Evolutionary conservation across 2,329 filamentous ascomycete genomes (phyloP).

Genomic region (Fusarium pseudocircinatum): DNA sequence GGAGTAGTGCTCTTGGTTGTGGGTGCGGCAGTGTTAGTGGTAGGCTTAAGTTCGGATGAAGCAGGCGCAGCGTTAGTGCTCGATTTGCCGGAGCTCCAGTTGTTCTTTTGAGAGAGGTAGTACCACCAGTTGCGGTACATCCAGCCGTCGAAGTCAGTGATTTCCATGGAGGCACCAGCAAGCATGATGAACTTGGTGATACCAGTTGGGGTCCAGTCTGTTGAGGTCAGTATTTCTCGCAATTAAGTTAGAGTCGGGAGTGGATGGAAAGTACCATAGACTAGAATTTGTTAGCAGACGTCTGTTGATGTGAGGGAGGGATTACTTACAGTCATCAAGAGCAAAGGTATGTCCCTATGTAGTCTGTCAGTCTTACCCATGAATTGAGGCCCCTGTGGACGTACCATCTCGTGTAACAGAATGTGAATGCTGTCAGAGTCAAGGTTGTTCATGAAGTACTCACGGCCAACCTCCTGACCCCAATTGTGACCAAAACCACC

Average conservation of each 20-base stretch:
- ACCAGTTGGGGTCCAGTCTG: slow-evolving; percentile 56
- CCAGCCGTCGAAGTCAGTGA: slow-evolving; percentile 60
- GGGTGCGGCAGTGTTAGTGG: background rate
- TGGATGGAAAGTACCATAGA: slow-evolving; percentile 18
- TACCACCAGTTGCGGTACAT: slow-evolving; percentile 60
- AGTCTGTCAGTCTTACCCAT: background rate
- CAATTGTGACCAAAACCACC: slow-evolving; percentile 58
- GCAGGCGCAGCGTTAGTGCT: background rate
- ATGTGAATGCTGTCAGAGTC: slow-evolving; percentile 54
- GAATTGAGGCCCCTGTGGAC: rapidly evolving
- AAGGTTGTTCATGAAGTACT: slow-evolving; percentile 55
- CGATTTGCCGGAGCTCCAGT: slow-evolving; percentile 29
- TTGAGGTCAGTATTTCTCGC: background rate
- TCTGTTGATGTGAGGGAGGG: too few species aligned
- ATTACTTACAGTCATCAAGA: slow-evolving; percentile 49
- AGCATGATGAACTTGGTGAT: slow-evolving; percentile 57
- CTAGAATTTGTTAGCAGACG: slow-evolving; percentile 10
- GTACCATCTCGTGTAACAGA: slow-evolving; percentile 55
- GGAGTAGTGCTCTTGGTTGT: background rate
- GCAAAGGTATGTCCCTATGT: slow-evolving; percentile 51
- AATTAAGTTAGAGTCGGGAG: too few species aligned
- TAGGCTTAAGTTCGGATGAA: background rate
- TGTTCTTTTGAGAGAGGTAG: slow-evolving; percentile 42
- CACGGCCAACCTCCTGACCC: slow-evolving; percentile 55
- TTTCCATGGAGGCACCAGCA: slow-evolving; percentile 51